phyloP scores from a whole-genome alignment of 306 rosid species.

The Chamaecrista fasciculata region DNA sequence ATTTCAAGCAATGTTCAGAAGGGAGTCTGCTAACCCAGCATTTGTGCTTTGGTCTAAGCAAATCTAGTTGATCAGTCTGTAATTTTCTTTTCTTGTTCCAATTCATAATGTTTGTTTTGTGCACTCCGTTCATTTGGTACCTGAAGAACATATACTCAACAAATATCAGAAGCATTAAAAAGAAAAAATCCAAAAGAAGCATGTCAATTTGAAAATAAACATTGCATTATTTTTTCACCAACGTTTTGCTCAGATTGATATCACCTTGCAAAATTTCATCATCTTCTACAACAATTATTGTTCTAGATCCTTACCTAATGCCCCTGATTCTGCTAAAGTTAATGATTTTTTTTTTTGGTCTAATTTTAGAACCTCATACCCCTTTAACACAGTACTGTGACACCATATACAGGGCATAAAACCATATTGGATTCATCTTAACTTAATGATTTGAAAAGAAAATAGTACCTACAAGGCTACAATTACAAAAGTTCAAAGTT shows the following conservation, averaged over 20 bases:
- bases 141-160: slow-evolving; percentile 30
- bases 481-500: background rate
- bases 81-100: slow-evolving; percentile 65
- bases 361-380: background rate
- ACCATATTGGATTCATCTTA: background rate
- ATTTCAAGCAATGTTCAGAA: slow-evolving; percentile 24
- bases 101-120: background rate
- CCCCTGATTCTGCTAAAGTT: background rate
- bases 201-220: background rate
- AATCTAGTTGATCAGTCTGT: slow-evolving; percentile 44
- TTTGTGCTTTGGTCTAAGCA: slow-evolving; percentile 56
- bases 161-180: background rate
- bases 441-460: background rate
- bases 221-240: background rate
- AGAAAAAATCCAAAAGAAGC: background rate
- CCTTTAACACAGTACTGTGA: background rate
- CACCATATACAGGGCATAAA: background rate
- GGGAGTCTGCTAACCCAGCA: slow-evolving; percentile 39
- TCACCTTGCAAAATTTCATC: background rate
- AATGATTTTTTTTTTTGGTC: background rate
- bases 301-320: background rate
- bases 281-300: background rate
- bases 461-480: background rate
- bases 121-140: slow-evolving; percentile 20
- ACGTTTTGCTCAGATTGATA: background rate